phyloP scores from a whole-genome alignment of 2,329 filamentous ascomycete species.

The Aspergillus carbonarius region DNA sequence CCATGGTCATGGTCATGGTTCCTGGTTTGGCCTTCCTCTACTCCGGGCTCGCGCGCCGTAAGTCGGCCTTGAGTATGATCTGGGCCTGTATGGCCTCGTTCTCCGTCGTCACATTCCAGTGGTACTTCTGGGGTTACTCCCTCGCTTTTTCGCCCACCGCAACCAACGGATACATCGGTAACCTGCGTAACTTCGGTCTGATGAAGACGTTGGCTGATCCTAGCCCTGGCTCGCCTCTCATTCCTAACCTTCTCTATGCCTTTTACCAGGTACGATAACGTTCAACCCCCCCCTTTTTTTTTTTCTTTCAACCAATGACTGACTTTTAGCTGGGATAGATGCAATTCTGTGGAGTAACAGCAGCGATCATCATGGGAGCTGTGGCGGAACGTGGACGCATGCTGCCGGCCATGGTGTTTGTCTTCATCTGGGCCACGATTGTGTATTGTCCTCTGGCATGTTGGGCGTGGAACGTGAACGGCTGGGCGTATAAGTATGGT shows the following conservation, averaged over 20 bases:
- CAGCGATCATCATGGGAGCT: conserved; percentile 84
- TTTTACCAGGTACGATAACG: conserved; percentile 72
- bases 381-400: conserved; percentile 93
- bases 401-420: conserved; percentile 90
- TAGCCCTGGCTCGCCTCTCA: conserved; percentile 83
- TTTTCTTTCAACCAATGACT: background rate
- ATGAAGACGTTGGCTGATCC: conserved; percentile 78
- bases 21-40: conserved; percentile 97
- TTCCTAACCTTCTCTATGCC: conserved; percentile 86
- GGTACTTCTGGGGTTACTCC: conserved; percentile 99
- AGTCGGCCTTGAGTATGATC: conserved; percentile 94
- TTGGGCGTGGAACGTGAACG: conserved; percentile 95
- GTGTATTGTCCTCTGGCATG: conserved; percentile 96
- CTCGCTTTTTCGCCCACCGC: conserved; percentile 82
- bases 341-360: conserved; percentile 95
- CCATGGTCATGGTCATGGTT: conserved; percentile 95
- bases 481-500: conserved; percentile 87
- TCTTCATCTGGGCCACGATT: conserved; percentile 92
- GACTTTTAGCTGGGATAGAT: conserved; percentile 56
- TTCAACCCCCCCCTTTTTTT: too few relatives aligned
- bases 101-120: conserved; percentile 91
- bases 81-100: conserved; percentile 96
- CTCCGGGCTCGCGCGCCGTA: conserved; percentile 93
- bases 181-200: conserved; percentile 85
- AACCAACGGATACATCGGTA: conserved; percentile 87